Percentiles rank a stretch among this genome's conserved stretches.
Conservation (phyloP, 139 green algal species). For the Cymbomonas tetramitiformis region DNA sequence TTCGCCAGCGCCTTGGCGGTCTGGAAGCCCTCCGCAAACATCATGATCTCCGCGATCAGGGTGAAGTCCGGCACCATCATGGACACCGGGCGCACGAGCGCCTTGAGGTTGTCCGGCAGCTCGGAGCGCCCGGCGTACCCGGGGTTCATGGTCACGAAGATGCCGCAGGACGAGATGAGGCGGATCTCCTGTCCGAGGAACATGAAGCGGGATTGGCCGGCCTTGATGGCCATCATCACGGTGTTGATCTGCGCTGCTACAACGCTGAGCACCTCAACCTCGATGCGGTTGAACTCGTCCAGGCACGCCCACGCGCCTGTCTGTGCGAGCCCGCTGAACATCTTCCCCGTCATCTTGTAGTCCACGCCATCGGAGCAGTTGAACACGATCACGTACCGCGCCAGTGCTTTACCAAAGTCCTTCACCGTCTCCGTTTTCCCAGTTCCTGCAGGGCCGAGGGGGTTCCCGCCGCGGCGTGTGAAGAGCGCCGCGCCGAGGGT, state of each 20-base stretch:
- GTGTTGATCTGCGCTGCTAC: conserved; percentile 62
- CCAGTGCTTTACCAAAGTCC: conserved; percentile 64
- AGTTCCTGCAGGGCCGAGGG: conserved; percentile 54
- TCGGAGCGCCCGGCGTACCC: conserved; percentile 53
- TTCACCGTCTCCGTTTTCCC: conserved; percentile 70
- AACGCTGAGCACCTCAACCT: conserved; percentile 70
- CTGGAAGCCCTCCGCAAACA: conserved; percentile 68
- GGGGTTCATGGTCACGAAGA: conserved; percentile 83
- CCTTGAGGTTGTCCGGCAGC: conserved; percentile 55
- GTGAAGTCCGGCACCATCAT: conserved; percentile 82
- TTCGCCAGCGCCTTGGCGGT: conserved; percentile 55
- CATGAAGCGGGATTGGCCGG: conserved; percentile 46
- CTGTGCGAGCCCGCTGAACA: conserved; percentile 63
- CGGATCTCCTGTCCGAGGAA: conserved; percentile 65
- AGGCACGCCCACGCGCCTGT: conserved; percentile 68
- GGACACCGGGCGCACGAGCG: conserved; percentile 60
- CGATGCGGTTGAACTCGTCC: conserved; percentile 78
- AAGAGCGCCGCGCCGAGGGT: conserved; percentile 63
- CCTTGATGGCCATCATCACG: conserved; percentile 73
- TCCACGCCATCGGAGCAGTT: conserved; percentile 73
- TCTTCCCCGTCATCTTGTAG: conserved; percentile 72
- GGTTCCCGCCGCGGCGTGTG: conserved; percentile 54
- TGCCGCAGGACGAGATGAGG: conserved; percentile 56
- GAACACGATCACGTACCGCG: conserved; percentile 67
- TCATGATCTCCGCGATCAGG: conserved; percentile 78